Base-by-base conservation (phyloP, 2,329 filamentous ascomycete genomes). In the Claviceps digitariae region DNA sequence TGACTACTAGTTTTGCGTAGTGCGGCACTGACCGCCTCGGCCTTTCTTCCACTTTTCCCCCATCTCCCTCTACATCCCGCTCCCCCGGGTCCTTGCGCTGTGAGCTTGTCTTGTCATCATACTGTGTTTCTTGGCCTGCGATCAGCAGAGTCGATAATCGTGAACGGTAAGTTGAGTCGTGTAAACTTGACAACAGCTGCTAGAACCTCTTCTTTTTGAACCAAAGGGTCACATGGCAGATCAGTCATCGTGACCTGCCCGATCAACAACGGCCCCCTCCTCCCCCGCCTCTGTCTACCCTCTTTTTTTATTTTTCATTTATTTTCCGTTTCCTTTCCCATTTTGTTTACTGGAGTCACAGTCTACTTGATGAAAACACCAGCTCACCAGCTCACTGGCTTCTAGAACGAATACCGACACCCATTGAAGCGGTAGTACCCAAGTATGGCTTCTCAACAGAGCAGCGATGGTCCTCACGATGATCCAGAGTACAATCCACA, bases 401-500 rank as follows among this genome's bases (percentile, higher is more conserved):
- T 31, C 15, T 9, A 10, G 48, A 15, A 9, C 25, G 6, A 34
- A 17, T 8, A 21, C 52, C 45, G 12, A 53, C 48, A 44, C 25
- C 20, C 12, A 15, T 21, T n/a, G n/a, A 40, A 53, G 52, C 17
- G 15, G 34, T 8, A 54, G 29, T 34, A 27, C 40, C 31, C 36
- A 45, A 50, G 12, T 20, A 56, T 54, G 54, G 20, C 45, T 34
- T 50, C 48, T 17, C 49, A 52, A 51, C 54, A 51, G 36, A 44
- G 40, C 49, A 46, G 36, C 20, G 52, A 50, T 25, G 45, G 29
- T 46, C 52, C 48, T 15, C 38, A 47, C 36, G 40, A 56, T 38
- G 52, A 54, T 31, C 12, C 52, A 10, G 54, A 65, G 52, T 67
- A 62, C 54, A 81, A 82, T 60, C 77, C 76, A 2, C 69, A 83